Base-by-base conservation (phyloP, 2,329 filamentous ascomycete species). In the Coniochaeta ligniaria region DNA sequence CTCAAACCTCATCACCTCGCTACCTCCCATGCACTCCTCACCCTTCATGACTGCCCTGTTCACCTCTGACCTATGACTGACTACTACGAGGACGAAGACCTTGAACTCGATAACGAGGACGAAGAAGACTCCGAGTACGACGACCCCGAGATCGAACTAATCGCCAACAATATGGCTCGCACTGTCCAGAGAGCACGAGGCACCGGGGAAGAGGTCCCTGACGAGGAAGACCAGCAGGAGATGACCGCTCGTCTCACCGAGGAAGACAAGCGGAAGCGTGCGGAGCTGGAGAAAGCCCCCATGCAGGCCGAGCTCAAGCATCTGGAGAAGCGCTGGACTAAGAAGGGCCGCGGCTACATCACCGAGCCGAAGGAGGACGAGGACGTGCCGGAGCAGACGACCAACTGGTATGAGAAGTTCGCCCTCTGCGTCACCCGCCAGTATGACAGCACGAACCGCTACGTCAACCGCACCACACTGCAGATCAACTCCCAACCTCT, bases 291-390 rank as follows among this genome's bases (percentile, higher is more conserved):
- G 35, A 63, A 69, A 52, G 64, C 66, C 11, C 67, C 66, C 22
- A 70, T 70, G 68, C 67, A 65, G 35, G 56, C 65, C 20, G 67
- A 70, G 59, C 65, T 73, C 59, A 72, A 72, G 61, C 68, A 73
- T 56, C 68, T 73, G 17, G 71, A 73, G 55, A 69, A 67, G 55
- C 70, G 68, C 24, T 70, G 66, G 60, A 71, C 70, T 55, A 66
- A 65, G 38, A 67, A 70, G 60, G 67, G 68, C 6, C 64, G 65
- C 20, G 60, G 60, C 9, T 70, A 68, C 50, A 66, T 72, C 55
- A 63, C 64, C 31, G 72, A 73, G 61, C 69, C 69, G 16, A 67
- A 67, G 57, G 67, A 69, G 55, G 71, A 64, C 38, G 69, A 66
- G 43, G 67, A 64, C 47, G 65, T 65, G 35, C 69, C 64, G 5